phyloP scores from a whole-genome alignment of 805 yeast genomes.

The Candida glaebosa region DNA sequence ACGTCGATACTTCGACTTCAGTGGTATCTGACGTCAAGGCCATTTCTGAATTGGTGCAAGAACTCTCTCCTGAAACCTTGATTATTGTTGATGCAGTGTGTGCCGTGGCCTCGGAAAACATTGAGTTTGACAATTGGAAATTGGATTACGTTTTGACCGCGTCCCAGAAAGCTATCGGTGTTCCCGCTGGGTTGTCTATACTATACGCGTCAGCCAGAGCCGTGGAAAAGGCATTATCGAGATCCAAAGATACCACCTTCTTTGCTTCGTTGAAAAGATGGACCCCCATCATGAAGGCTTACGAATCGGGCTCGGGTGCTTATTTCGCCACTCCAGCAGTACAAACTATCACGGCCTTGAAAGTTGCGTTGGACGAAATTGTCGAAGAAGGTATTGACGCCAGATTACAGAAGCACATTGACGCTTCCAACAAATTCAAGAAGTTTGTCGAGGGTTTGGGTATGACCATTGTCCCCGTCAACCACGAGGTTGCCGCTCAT shows the following conservation, averaged over 20 bases:
- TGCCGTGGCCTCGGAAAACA: conserved; percentile 83
- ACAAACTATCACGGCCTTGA: conserved; percentile 78
- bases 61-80: conserved; percentile 72
- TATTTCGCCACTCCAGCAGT: conserved; percentile 98
- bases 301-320: conserved; percentile 73
- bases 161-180: conserved; percentile 93
- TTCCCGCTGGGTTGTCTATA: conserved; percentile 87
- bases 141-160: conserved; percentile 86
- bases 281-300: conserved; percentile 84
- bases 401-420: conserved; percentile 61
- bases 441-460: conserved; percentile 54
- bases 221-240: conserved; percentile 51
- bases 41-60: conserved; percentile 58
- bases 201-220: conserved; percentile 77
- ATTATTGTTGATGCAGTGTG: conserved; percentile 93
- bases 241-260: conserved; percentile 48
- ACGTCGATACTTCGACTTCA: conserved; percentile 97
- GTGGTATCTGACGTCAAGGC: conserved; percentile 70
- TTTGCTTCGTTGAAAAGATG: conserved; percentile 77
- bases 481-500: conserved; percentile 65
- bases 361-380: conserved; percentile 71
- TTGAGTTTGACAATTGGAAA: conserved; percentile 87
- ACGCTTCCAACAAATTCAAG: conserved; percentile 66
- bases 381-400: conserved; percentile 50
- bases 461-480: conserved; percentile 63